A percentile compares a stretch with the other conserved stretches of the same genome.
phyloP scores from a whole-genome alignment of 2,329 filamentous ascomycete genomes.

The Ceratocystis cacaofunesta region DNA sequence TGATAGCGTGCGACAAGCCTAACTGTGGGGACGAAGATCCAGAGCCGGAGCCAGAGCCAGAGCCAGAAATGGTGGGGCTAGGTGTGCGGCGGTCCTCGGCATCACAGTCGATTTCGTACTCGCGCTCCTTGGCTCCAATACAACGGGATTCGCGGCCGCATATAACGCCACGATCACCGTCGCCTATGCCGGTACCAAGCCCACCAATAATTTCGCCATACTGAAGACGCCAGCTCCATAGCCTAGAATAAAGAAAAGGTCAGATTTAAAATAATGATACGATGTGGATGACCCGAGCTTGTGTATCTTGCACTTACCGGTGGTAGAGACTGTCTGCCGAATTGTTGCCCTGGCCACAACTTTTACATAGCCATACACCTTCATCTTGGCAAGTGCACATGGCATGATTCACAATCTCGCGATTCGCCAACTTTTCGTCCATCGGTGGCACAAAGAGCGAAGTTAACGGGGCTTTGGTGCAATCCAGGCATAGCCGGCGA shows the following conservation, averaged over 20 bases:
- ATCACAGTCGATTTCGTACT: conserved; percentile 75
- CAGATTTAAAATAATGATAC: not conserved
- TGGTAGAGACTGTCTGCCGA: conserved; percentile 44
- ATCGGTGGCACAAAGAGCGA: conserved; percentile 34
- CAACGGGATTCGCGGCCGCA: conserved; percentile 70
- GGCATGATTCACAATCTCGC: conserved; percentile 41
- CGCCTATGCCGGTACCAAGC: conserved; percentile 72
- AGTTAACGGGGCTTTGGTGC: conserved; percentile 55
- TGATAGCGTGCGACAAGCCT: conserved; percentile 3
- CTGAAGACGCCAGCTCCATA: conserved; percentile 80
- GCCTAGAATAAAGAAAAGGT: conserved; percentile 28
- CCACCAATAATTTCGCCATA: conserved; percentile 71
- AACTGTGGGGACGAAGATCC: conserved; percentile 18
- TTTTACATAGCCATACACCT: conserved; percentile 70
- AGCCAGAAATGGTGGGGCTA: conserved; percentile 15
- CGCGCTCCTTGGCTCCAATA: conserved; percentile 59
- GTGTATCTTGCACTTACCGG: conserved; percentile 29
- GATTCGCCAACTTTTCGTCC: conserved; percentile 31
- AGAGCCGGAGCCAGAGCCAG: conserved; percentile 18
- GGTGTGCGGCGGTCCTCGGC: conserved; percentile 49
- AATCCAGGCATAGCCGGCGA: conserved; percentile 64
- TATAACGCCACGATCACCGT: conserved; percentile 74
- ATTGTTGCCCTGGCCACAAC: conserved; percentile 60
- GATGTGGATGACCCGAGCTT: no score
- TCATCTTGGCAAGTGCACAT: conserved; percentile 39